phyloP scores from a whole-genome alignment of 1,284 basidiomycete genomes.

The Vanrija sp. region DNA sequence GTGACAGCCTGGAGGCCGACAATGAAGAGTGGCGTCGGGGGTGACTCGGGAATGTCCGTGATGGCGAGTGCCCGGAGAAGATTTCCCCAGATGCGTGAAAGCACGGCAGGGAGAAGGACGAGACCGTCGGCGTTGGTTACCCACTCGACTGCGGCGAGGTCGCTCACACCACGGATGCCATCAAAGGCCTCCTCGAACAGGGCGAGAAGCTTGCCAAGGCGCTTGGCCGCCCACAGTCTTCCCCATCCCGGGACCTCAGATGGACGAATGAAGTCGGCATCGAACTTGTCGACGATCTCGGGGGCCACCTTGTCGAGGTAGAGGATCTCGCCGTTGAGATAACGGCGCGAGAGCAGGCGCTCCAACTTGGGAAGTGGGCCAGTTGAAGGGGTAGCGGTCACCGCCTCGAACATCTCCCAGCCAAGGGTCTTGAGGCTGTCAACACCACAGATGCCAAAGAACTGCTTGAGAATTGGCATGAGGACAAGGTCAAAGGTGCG shows the following conservation, averaged over 20 bases:
- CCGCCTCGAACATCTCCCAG: constrained; percentile 39
- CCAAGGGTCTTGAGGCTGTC: constrained; percentile 36
- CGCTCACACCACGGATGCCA: constrained; percentile 30
- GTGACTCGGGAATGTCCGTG: constrained; percentile 6
- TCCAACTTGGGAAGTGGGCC: constrained; percentile 22
- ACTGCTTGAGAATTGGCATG: constrained; percentile 26
- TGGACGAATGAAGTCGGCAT: constrained; percentile 21
- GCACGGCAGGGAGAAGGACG: constrained; percentile 21
- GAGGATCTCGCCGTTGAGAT: constrained; percentile 29
- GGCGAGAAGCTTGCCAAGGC: constrained; percentile 30
- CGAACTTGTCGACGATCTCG: not conserved
- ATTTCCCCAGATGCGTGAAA: constrained; percentile 37
- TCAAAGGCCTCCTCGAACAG: constrained; percentile 32
- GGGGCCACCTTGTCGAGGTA: constrained; percentile 14
- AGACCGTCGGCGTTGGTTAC: constrained; percentile 15
- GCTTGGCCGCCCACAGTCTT: constrained; percentile 30
- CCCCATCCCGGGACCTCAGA: constrained; percentile 40
- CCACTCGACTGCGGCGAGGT: constrained; percentile 20
- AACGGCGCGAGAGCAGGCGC: constrained; percentile 25
- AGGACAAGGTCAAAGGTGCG: constrained; percentile 36
- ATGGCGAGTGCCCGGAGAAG: constrained; percentile 28
- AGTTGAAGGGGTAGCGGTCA: constrained; percentile 18
- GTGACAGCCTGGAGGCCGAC: constrained; percentile 24
- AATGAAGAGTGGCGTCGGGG: constrained; percentile 19
- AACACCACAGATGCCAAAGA: constrained; percentile 31